Evolutionary conservation across 306 rosid genomes (phyloP).

Genomic region (Cucumis sativus): DNA sequence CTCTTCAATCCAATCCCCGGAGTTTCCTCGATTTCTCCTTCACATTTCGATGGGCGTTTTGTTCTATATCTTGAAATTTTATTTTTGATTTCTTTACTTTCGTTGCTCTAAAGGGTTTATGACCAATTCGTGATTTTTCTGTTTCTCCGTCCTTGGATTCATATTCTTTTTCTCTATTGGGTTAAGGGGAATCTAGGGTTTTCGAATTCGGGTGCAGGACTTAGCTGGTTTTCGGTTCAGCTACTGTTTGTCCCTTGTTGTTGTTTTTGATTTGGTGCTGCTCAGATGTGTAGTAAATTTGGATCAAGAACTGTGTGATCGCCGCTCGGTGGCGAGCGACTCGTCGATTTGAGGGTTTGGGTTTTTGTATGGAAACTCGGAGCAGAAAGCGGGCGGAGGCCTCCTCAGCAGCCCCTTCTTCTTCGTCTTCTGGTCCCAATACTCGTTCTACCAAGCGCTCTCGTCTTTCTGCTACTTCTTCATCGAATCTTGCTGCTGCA

Average conservation of each 20-base stretch:
- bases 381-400: slow-evolving; percentile 99
- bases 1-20: background rate
- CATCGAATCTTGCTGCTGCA: slow-evolving; percentile 14
- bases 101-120: slow-evolving; percentile 1
- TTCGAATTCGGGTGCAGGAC: background rate
- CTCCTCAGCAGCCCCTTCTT: slow-evolving; percentile 99
- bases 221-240: slow-evolving; percentile 6
- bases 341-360: slow-evolving; percentile 55
- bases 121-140: background rate
- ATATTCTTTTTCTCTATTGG: background rate
- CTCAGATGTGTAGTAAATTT: slow-evolving; percentile 21
- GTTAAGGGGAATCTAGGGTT: slow-evolving; percentile 3
- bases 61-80: background rate
- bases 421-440: slow-evolving; percentile 64
- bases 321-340: slow-evolving; percentile 83
- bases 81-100: background rate
- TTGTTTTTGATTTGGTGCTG: background rate
- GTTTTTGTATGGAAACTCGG: slow-evolving; percentile 99
- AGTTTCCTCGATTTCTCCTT: background rate
- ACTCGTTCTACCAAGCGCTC: slow-evolving; percentile 76
- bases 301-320: slow-evolving; percentile 37
- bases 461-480: slow-evolving; percentile 38
- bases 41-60: background rate
- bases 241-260: background rate
- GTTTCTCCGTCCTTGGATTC: background rate